phyloP scores from a whole-genome alignment of 139 green algal species.

The Micractinium conductrix region DNA sequence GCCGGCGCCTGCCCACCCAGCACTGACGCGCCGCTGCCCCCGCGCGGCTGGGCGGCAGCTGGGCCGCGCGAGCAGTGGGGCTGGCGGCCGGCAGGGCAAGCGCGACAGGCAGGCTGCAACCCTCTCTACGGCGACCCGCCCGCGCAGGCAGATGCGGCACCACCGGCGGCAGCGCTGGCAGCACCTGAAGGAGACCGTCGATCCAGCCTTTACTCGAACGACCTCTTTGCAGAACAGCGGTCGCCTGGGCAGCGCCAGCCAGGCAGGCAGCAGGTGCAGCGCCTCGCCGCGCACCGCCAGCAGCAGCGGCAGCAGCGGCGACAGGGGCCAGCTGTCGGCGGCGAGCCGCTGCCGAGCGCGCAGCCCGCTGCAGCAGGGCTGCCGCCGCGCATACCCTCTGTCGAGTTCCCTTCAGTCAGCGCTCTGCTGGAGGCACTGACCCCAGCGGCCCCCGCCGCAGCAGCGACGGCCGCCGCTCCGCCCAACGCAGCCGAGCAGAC shows the following conservation, averaged over 20 bases:
- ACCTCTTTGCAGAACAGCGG: too few relatives aligned
- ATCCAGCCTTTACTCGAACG: too few relatives aligned
- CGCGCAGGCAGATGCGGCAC: neutral
- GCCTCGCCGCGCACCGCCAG: neutral
- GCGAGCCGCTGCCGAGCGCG: neutral
- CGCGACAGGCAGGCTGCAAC: too few relatives aligned
- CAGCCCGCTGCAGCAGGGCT: neutral
- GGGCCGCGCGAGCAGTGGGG: neutral
- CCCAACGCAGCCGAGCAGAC: too few relatives aligned
- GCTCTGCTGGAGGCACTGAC: neutral
- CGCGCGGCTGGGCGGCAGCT: neutral
- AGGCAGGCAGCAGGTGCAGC: neutral
- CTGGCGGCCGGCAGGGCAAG: too few relatives aligned
- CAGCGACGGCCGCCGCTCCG: neutral
- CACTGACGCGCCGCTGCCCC: too few relatives aligned
- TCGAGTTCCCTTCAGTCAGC: neutral
- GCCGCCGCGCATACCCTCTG: neutral
- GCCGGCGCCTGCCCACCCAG: too few relatives aligned
- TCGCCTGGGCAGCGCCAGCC: too few relatives aligned
- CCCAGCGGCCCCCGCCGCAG: neutral
- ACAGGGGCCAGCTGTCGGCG: neutral
- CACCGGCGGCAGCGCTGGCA: too few relatives aligned
- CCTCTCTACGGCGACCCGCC: neutral
- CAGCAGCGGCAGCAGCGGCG: neutral
- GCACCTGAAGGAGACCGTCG: too few relatives aligned